Evolutionary conservation across 129 eudicot species (phyloP).

Genomic region (Flaveria bidentis): DNA sequence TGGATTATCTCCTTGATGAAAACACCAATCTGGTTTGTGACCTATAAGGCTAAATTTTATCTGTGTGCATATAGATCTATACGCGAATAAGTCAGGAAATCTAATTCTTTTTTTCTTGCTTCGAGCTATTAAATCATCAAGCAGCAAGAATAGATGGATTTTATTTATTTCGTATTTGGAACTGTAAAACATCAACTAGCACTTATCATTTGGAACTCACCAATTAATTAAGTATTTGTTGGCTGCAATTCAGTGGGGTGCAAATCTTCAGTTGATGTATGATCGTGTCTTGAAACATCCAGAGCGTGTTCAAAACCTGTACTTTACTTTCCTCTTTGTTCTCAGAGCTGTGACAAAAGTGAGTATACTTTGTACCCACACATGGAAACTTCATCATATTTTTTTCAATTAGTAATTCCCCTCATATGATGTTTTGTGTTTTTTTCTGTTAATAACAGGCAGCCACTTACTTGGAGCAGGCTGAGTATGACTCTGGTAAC

Average conservation of each 20-base stretch:
- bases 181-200: background rate
- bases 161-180: background rate
- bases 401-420: constrained; percentile 10
- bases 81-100: background rate
- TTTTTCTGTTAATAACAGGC: constrained; percentile 44
- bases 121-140: background rate
- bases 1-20: constrained; percentile 91
- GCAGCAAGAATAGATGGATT: background rate
- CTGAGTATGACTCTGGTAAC: constrained; percentile 87
- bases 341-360: constrained; percentile 97
- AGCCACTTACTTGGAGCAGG: constrained; percentile 80
- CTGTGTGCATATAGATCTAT: background rate
- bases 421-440: background rate
- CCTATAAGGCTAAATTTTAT: constrained; percentile 24
- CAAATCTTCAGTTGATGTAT: constrained; percentile 70
- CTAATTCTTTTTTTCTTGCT: no score
- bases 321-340: constrained; percentile 92
- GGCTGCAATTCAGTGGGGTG: constrained; percentile 86
- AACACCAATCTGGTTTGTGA: constrained; percentile 58
- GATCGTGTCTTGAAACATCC: constrained; percentile 92
- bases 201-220: background rate
- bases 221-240: constrained; percentile 27
- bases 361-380: constrained; percentile 30
- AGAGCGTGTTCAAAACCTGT: constrained; percentile 88
- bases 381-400: background rate